Conservation (phyloP, 1,284 basidiomycete species). For the Puccinia triticina region DNA sequence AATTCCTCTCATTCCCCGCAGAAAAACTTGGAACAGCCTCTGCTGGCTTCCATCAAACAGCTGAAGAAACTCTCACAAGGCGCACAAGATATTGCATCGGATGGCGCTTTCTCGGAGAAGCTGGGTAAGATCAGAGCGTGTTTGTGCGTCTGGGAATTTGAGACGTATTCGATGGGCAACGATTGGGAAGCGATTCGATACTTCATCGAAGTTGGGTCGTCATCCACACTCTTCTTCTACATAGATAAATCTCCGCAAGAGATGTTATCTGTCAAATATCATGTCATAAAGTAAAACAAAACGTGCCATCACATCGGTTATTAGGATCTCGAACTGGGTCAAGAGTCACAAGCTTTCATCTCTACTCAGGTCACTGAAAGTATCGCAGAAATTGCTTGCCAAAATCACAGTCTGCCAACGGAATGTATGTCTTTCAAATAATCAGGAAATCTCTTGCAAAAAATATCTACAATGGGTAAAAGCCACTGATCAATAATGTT, state of each 20-base stretch:
- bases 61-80: constrained; percentile 35
- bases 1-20: background rate
- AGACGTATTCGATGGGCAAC: constrained; percentile 22
- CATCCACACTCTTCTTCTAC: background rate
- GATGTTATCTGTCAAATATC: background rate
- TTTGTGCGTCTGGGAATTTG: constrained; percentile 52
- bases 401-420: constrained; percentile 26
- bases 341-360: constrained; percentile 17
- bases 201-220: constrained; percentile 15
- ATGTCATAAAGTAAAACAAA: background rate
- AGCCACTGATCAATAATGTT: background rate
- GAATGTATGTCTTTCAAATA: constrained; percentile 25
- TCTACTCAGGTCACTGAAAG: constrained; percentile 37
- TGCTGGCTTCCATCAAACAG: constrained; percentile 19
- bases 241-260: background rate
- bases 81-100: constrained; percentile 16
- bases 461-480: too few relatives aligned
- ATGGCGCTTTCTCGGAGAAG: constrained; percentile 18
- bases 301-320: background rate
- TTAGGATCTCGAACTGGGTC: constrained; percentile 21
- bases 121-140: constrained; percentile 35
- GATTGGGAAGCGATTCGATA: constrained; percentile 41
- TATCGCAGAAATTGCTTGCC: constrained; percentile 44
- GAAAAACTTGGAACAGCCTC: constrained; percentile 27
- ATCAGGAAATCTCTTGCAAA: background rate